Evolutionary conservation across 2,329 filamentous ascomycete species (phyloP), one percentile per base, ranked within the genome.

Genomic region (Colletotrichum tabaci): DNA sequence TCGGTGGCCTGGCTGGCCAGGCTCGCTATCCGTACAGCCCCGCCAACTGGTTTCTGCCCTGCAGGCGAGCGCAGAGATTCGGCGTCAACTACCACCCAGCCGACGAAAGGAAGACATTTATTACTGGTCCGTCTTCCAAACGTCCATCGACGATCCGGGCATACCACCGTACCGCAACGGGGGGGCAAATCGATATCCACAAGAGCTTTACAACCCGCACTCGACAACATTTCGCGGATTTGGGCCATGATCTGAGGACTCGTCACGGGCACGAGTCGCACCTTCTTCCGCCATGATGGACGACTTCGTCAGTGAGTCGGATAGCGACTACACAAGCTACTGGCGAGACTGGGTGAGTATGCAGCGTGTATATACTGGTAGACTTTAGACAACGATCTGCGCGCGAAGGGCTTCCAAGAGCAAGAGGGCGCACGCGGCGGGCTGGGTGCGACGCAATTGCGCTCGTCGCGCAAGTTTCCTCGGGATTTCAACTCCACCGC

Each of bases 251-350:
- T 55, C 53, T 72, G 49, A 72, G 46, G 44, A 30, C 42, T 66
- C 23, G 49, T 44, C 66, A 70, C 52, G 38, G 35, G 47, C 21
- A 65, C 69, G 66, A 73, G 58, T 61, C 70, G 69, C 72, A 73
- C 60, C 30, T 58, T 55, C 26, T 66, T 66, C 61, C 38, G 74
- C 65, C 74, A 86, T 81, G 78, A 98, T 98, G 96, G 96, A 98
- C 82, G 96, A 98, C 84, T 98, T 96, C 84, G 95, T 94, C 76
- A 98, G 95, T 80, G 96, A 99, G 84, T 97, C 95, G 15, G 96
- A 99, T 81, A 98, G 95, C 84, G 96, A 99, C 85, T 99, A 98
- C 82, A 98, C 96, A 60, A 98, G 95, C 84, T 99, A 98, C 83
- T 99, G 96, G 96, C 89, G 96, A 82, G 96, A 99, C 85, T 99